These are phyloP conservation scores for Gautieria morchelliformis DNA, from an alignment of 768 basidiomycete species.

Conservation along the genomic window DNA sequence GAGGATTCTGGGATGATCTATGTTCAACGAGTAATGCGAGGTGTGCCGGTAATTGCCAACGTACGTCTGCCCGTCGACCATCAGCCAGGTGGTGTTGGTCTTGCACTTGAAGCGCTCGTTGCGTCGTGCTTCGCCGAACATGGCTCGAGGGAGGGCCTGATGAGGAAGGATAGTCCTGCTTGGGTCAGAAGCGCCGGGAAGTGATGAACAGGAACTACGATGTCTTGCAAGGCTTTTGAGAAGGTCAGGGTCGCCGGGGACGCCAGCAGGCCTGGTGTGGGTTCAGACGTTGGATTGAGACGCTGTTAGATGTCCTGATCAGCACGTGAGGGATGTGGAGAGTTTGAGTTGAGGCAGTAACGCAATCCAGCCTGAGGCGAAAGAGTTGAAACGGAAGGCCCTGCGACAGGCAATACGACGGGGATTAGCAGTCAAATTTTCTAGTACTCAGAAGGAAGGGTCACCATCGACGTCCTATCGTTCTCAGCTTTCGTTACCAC, in stretches of 20 bases:
- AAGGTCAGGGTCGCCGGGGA: too few species aligned
- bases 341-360: conserved; percentile 79
- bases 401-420: too few species aligned
- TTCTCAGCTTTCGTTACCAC: conserved; percentile 20
- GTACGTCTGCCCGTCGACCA: conserved; percentile 42
- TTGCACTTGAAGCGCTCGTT: conserved; percentile 62
- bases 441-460: background rate
- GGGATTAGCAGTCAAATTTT: too few species aligned
- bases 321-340: conserved; percentile 48
- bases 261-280: too few species aligned
- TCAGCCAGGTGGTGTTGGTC: conserved; percentile 86
- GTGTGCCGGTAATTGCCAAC: background rate
- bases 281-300: too few species aligned
- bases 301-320: too few species aligned
- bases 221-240: conserved; percentile 45
- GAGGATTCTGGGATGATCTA: too few species aligned
- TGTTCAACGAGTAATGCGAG: background rate
- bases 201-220: conserved; percentile 80
- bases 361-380: conserved; percentile 63
- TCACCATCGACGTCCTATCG: conserved; percentile 59
- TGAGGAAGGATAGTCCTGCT: too few species aligned
- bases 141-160: too few species aligned
- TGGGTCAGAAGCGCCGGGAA: too few species aligned
- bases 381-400: too few species aligned
- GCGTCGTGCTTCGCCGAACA: conserved; percentile 43